Evolutionary conservation across 768 basidiomycete genomes (phyloP), one percentile per base, ranked within the genome.

Genomic region (Tremella yokohamensis): DNA sequence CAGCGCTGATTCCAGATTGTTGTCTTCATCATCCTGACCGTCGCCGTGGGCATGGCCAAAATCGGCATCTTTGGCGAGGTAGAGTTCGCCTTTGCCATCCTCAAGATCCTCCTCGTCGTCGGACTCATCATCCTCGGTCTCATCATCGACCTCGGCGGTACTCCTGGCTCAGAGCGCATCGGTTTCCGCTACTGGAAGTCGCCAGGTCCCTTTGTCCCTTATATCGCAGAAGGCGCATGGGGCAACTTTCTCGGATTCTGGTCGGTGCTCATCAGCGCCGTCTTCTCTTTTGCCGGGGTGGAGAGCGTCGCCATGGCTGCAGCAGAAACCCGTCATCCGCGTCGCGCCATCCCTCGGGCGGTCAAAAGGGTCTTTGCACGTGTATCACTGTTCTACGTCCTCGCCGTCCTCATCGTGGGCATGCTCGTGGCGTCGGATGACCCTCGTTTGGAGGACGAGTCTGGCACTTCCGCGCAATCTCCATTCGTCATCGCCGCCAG

Each of bases 61-160:
- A 61, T 65, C 15, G 65, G 76, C 52, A 75, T 72, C 89, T 73
- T 44, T 26, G 53, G 45, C 34, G 58, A 54, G 25, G 25, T 15
- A 34, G 57, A 58, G 51, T 49, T 44, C 54, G 40, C 69, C 53
- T 58, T 66, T 54, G 68, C 68, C 81, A 89, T 88, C 8, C 89
- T 94, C 79, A 93, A 93, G 76, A 87, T 94, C n/a, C 76, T 93
- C 61, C 70, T 76, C 57, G 72, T 78, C 56, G 57, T 69, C 48
- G 75, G 74, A 38, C 63, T 78, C n/a, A 81, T 83, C 68, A 81
- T 84, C 63, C 75, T 81, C 60, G 82, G 80, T 29, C 81, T 91
- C 71, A 80, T 93, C 29, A 79, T 94, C 61, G 89, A 91, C 72
- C 84, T 90, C 40, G 93, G 93, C 62, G 91, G 90, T 57, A 92